Conservation (phyloP, 2,329 filamentous ascomycete species). For the Aspergillus texensis region DNA sequence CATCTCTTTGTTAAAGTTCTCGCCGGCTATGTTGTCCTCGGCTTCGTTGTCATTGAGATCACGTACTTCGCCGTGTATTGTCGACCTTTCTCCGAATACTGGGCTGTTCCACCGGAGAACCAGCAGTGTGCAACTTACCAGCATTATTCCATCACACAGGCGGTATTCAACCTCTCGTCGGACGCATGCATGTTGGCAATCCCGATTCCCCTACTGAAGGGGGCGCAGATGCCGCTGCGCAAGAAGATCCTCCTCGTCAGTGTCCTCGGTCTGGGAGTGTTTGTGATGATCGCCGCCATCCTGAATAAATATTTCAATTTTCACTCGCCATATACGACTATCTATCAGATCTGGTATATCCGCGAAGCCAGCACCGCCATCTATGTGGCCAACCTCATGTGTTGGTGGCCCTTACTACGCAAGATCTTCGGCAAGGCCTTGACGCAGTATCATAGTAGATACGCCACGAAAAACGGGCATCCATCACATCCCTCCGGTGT, state of each 20-base stretch:
- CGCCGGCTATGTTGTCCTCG: slow-evolving; percentile 45
- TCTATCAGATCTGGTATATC: slow-evolving; percentile 48
- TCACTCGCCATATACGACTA: slow-evolving; percentile 37
- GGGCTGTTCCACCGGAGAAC: slow-evolving; percentile 47
- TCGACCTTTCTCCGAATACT: slow-evolving; percentile 53
- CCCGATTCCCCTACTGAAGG: slow-evolving; percentile 41
- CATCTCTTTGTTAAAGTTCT: slow-evolving; percentile 45
- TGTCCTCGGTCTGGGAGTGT: slow-evolving; percentile 43
- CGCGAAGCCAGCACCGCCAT: slow-evolving; percentile 46
- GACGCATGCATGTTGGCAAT: slow-evolving; percentile 44
- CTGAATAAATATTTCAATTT: slow-evolving; percentile 52
- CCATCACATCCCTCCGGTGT: background rate
- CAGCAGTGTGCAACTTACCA: slow-evolving; percentile 46
- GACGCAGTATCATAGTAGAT: background rate
- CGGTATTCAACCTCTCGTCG: slow-evolving; percentile 50
- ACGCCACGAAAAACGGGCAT: background rate
- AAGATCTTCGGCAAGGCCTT: slow-evolving; percentile 26
- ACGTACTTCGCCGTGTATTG: slow-evolving; percentile 54
- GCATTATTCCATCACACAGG: slow-evolving; percentile 46
- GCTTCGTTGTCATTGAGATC: slow-evolving; percentile 53
- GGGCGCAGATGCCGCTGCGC: slow-evolving; percentile 35
- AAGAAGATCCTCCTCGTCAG: slow-evolving; percentile 39
- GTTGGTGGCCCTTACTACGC: slow-evolving; percentile 35
- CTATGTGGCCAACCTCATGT: slow-evolving; percentile 51
- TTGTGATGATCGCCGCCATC: slow-evolving; percentile 49